Percentiles rank a stretch among this genome's conserved stretches.
phyloP scores from a whole-genome alignment of 176 grass and related monocot species.

The Oryza longistaminata region DNA sequence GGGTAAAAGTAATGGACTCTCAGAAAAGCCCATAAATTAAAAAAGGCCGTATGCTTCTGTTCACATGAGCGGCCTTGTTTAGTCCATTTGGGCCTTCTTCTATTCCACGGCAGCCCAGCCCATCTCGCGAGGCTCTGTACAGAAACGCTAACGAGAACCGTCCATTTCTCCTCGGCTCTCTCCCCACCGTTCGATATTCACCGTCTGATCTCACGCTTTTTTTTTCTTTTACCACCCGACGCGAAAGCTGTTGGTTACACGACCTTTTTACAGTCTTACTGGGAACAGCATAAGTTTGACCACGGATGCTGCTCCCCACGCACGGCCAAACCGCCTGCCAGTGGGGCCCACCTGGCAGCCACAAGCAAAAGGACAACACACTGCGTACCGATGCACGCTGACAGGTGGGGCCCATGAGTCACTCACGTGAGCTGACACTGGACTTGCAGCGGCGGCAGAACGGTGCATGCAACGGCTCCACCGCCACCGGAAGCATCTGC shows the following conservation, averaged over 20 bases:
- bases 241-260: too few relatives aligned
- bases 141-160: not conserved
- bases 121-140: not conserved
- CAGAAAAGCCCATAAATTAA: too few relatives aligned
- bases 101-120: not conserved
- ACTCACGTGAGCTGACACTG: slow-evolving; percentile 9
- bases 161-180: not conserved
- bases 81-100: not conserved
- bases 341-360: slow-evolving; percentile 10
- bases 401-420: not conserved
- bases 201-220: not conserved
- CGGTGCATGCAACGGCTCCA: not conserved
- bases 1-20: too few relatives aligned
- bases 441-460: not conserved
- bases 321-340: not conserved
- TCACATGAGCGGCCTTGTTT: not conserved
- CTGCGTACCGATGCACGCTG: not conserved
- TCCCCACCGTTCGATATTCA: not conserved
- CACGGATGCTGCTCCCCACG: not conserved
- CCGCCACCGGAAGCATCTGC: not conserved
- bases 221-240: not conserved
- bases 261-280: not conserved
- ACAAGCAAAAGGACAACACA: not conserved
- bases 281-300: not conserved
- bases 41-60: not conserved